These are phyloP conservation scores for Vigna nakashimae DNA, from an alignment of 306 rosid species.

Conservation along the genomic window DNA sequence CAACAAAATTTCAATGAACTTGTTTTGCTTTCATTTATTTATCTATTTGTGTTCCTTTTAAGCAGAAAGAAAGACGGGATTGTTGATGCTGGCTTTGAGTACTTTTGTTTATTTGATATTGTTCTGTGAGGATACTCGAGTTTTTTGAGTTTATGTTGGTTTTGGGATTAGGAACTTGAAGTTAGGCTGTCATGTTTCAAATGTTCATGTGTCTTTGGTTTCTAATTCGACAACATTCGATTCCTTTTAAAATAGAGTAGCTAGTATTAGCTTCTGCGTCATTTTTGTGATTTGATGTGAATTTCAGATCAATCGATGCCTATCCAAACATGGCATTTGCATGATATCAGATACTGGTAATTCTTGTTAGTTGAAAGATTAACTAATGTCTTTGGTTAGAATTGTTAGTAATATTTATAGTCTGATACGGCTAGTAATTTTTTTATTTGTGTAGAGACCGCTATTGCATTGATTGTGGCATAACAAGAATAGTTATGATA, in stretches of 20 bases:
- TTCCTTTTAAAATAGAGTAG: too few relatives aligned
- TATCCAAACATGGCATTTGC: neutral
- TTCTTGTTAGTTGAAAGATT: slow-evolving; percentile 7
- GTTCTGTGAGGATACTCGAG: neutral
- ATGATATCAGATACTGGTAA: slow-evolving; percentile 1
- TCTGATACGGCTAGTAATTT: neutral
- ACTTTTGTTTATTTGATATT: slow-evolving; percentile 5
- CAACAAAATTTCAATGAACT: slow-evolving; percentile 10
- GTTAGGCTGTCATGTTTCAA: slow-evolving; percentile 2
- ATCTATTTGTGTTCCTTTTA: neutral
- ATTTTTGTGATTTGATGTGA: neutral
- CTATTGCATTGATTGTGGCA: neutral
- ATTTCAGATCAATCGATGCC: neutral
- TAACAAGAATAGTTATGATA: slow-evolving; percentile 1
- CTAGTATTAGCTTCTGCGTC: too few relatives aligned
- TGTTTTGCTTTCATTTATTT: neutral
- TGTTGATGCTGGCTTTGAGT: slow-evolving; percentile 30
- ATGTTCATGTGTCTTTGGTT: neutral
- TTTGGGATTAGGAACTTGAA: slow-evolving; percentile 25
- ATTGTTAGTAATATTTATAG: slow-evolving; percentile 5
- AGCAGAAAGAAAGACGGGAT: slow-evolving; percentile 11
- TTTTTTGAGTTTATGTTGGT: slow-evolving; percentile 17
- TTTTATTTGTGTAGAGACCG: neutral
- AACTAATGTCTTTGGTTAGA: neutral
- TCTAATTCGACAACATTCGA: neutral